Percentiles rank a stretch among this genome's conserved stretches.
Evolutionary conservation across 2,329 filamentous ascomycete species (phyloP).

Genomic region (Colletotrichum trifolii): DNA sequence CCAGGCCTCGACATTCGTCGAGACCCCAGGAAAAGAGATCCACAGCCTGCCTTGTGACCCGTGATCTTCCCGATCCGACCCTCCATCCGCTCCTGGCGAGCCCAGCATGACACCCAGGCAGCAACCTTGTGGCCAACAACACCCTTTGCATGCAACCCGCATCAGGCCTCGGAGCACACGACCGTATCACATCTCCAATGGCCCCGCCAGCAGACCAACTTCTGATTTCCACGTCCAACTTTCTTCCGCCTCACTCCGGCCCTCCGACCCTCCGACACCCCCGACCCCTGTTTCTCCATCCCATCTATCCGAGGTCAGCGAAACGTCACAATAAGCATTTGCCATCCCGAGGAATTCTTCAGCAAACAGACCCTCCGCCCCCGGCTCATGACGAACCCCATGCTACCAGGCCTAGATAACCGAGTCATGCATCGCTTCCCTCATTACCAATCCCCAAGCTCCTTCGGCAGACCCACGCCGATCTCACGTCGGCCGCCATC

Average conservation of each 20-base stretch:
- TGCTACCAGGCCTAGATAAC: slow-evolving; percentile 18
- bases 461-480: no score
- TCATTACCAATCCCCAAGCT: not conserved
- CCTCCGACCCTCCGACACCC: not conserved
- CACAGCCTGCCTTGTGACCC: not conserved
- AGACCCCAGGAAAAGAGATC: not conserved
- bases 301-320: slow-evolving; percentile 9
- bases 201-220: not conserved
- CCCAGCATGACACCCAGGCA: no score
- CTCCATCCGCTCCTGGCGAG: not conserved
- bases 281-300: not conserved
- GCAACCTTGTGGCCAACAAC: no score
- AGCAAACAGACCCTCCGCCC: not conserved
- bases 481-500: no score
- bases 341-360: slow-evolving; percentile 8
- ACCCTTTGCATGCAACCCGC: no score
- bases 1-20: not conserved
- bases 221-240: not conserved
- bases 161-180: no score
- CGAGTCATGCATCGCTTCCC: slow-evolving; percentile 24
- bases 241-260: not conserved
- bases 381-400: not conserved
- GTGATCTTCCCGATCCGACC: slow-evolving; percentile 3
- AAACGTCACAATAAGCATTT: slow-evolving; percentile 26
- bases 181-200: not conserved